These are phyloP conservation scores for Diospyros lotus DNA, from an alignment of 148 eudicot species.

Conservation along the genomic window DNA sequence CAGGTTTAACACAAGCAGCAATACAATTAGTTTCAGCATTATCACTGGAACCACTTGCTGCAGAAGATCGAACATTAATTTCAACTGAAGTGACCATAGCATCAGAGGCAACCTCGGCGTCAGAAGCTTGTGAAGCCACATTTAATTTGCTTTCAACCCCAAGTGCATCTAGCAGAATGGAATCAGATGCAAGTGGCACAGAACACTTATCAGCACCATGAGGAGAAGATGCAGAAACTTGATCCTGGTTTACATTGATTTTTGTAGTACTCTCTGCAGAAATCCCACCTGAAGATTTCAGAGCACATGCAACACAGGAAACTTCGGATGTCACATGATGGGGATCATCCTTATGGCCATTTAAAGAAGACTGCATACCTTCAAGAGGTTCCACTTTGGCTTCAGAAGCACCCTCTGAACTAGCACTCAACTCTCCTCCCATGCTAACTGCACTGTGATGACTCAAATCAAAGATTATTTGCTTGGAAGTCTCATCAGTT, in stretches of 20 bases:
- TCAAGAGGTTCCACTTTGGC: not conserved
- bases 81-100: conserved; percentile 4
- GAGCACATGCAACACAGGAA: not conserved
- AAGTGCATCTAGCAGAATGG: not conserved
- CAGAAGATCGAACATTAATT: conserved; percentile 8
- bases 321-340: not conserved
- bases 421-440: too few species aligned
- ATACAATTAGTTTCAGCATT: too few species aligned
- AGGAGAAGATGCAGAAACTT: conserved; percentile 12
- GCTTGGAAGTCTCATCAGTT: too few species aligned
- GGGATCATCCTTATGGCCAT: not conserved
- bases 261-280: not conserved
- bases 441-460: too few species aligned
- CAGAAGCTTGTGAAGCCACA: not conserved
- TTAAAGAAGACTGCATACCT: not conserved
- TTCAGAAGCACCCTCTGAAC: not conserved
- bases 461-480: too few species aligned
- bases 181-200: not conserved
- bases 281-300: not conserved
- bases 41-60: not conserved
- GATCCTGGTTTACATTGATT: not conserved
- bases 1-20: not conserved
- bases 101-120: conserved; percentile 2
- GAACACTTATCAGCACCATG: not conserved
- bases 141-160: conserved; percentile 1